Evolutionary conservation across 2,329 filamentous ascomycete species (phyloP).

Genomic region (Colletotrichum phormii): DNA sequence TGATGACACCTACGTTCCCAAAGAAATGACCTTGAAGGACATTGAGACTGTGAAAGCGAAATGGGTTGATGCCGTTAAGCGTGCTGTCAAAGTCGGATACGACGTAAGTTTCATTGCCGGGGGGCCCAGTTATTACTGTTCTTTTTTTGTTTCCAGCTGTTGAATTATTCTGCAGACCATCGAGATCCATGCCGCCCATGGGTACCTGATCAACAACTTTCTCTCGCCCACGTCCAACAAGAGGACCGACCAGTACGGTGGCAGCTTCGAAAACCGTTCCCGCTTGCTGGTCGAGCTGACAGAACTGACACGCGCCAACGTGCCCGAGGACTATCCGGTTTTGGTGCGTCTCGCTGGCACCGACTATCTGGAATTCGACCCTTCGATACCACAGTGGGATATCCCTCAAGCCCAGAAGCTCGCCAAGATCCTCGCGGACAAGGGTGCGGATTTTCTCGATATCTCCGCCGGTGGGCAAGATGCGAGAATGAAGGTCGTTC

Average conservation of each 20-base stretch:
- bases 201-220: constrained; percentile 60
- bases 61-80: constrained; percentile 64
- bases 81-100: constrained; percentile 72
- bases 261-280: constrained; percentile 56
- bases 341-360: constrained; percentile 77
- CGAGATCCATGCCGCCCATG: constrained; percentile 56
- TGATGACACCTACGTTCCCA: constrained; percentile 43
- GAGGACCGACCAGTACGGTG: constrained; percentile 60
- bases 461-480: constrained; percentile 76
- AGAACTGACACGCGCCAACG: constrained; percentile 67
- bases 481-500: constrained; percentile 65
- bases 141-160: not conserved
- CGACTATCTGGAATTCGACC: constrained; percentile 76
- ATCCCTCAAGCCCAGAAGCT: constrained; percentile 71
- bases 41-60: constrained; percentile 72
- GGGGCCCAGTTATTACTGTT: not conserved
- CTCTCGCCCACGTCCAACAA: constrained; percentile 56
- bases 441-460: constrained; percentile 79
- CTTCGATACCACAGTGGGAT: constrained; percentile 71
- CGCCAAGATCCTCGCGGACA: constrained; percentile 69
- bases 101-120: constrained; percentile 53
- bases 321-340: constrained; percentile 75
- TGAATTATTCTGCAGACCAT: constrained; percentile 10
- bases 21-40: constrained; percentile 73
- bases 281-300: constrained; percentile 58